Conservation (phyloP, 1,284 basidiomycete species). For the Ganoderma leucocontextum region DNA sequence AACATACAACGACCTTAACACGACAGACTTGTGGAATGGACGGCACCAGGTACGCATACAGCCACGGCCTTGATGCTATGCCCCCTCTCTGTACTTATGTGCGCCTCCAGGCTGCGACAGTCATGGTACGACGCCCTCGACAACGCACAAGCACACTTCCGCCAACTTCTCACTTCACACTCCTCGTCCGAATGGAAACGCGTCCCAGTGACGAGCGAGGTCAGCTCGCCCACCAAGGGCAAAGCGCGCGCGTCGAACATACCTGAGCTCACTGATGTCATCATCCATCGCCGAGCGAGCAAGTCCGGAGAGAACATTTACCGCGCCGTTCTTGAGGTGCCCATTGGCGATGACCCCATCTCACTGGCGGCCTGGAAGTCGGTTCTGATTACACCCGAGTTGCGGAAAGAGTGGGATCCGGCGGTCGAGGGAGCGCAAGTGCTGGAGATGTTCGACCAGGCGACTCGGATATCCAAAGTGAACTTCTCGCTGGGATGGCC, state of each 20-base stretch:
- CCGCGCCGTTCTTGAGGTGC: conserved; percentile 83
- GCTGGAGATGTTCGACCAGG: conserved; percentile 87
- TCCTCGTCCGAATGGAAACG: conserved; percentile 76
- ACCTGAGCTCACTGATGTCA: conserved; percentile 72
- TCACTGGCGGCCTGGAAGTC: conserved; percentile 86
- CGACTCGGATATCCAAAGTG: conserved; percentile 88
- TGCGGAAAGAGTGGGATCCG: conserved; percentile 91
- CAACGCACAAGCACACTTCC: conserved; percentile 75
- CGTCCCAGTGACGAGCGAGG: conserved; percentile 56
- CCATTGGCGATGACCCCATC: conserved; percentile 66
- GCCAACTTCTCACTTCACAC: conserved; percentile 70
- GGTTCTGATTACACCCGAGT: conserved; percentile 85
- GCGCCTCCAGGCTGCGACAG: conserved; percentile 64
- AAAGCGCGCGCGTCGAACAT: conserved; percentile 58
- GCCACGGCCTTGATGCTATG: no score
- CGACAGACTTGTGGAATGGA: conserved; percentile 43
- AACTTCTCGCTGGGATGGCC: conserved; percentile 97
- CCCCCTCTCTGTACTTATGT: neutral
- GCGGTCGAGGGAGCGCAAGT: conserved; percentile 88
- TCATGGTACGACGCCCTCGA: conserved; percentile 78
- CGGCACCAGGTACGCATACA: conserved; percentile 47
- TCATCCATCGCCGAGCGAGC: conserved; percentile 70
- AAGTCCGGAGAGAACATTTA: conserved; percentile 82
- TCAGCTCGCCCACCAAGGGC: conserved; percentile 59
- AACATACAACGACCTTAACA: conserved; percentile 19